Conservation (phyloP, 495 filamentous ascomycete species). For the Geoglossum glabrum region DNA sequence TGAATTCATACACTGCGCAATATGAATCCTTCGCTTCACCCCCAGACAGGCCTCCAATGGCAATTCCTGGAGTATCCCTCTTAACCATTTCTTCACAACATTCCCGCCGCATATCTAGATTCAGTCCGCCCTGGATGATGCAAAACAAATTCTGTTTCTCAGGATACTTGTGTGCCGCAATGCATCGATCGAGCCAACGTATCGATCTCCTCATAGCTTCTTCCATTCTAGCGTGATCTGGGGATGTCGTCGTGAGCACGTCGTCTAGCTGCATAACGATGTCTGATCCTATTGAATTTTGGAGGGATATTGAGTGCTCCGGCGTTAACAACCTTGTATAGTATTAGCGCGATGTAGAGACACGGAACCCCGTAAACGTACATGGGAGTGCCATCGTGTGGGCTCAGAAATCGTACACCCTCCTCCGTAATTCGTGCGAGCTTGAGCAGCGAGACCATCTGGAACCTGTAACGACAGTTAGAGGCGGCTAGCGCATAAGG, state of each 20-base stretch:
- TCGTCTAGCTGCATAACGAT: constrained; percentile 99
- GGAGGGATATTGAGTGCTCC: constrained; percentile 88
- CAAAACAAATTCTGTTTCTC: constrained; percentile 88
- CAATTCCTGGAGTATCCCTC: constrained; percentile 84
- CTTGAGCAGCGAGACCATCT: constrained; percentile 95
- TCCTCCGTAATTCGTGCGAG: constrained; percentile 87
- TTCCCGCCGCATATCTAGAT: constrained; percentile 67
- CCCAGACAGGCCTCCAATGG: constrained; percentile 83
- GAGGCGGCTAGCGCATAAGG: neutral
- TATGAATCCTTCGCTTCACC: constrained; percentile 54
- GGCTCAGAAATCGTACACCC: constrained; percentile 82
- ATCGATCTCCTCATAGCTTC: constrained; percentile 92
- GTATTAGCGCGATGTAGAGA: neutral
- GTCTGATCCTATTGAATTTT: constrained; percentile 93
- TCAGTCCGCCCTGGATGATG: constrained; percentile 90
- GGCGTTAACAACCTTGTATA: constrained; percentile 59
- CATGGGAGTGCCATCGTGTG: constrained; percentile 93
- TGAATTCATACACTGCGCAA: constrained; percentile 22
- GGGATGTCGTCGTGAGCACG: constrained; percentile 86
- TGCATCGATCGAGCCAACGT: constrained; percentile 97
- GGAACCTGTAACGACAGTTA: constrained; percentile 41
- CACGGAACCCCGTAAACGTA: constrained; percentile 13
- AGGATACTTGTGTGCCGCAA: constrained; percentile 72
- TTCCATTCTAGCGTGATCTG: constrained; percentile 64
- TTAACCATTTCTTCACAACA: constrained; percentile 82